Evolutionary conservation across 768 basidiomycete species (phyloP), one percentile per base, ranked within the genome.

Genomic region (Tylopilus subfusipes): DNA sequence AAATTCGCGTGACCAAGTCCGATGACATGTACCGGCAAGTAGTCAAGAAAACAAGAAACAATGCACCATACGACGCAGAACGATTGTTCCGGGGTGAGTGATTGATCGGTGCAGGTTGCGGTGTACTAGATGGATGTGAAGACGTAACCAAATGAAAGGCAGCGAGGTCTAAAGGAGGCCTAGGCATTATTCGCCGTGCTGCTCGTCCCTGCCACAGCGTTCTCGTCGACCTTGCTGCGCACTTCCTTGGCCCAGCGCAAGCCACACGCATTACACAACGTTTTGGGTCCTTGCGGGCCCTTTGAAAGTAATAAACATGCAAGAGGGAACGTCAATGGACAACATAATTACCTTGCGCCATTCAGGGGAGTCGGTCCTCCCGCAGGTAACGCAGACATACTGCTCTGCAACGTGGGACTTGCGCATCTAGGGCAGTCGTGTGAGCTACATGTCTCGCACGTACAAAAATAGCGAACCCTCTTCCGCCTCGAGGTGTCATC

Each of bases 191-290:
- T 63, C 33, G 49, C 57, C 29, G 67, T 48, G 62, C 33, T 55
- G 29, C 59, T 64, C 49, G 59, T 49, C 42, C 63, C 65, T 36
- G 61, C 63, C 18, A 61, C 62, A 46, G 68, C 50, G 45, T 67
- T 62, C 14, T 71, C 69, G 57, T 77, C 73, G 51, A 67, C 68
- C 57, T 70, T 71, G 58, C 65, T 79, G 60, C 82, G 80, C 36
- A 78, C 73, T 56, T 81, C 73, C 73, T 97, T 96, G 27, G 94
- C 94, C 91, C 93, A 96, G 50, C 94, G 81, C 38, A 98, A 73
- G 24, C 95, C 95, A 60, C 96, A 97, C 2, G 94, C 94, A 71
- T 98, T 97, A 76, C 96, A 98, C 5, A 98, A 74, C n/a, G 96
- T 97, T 75, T 98, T 99, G 1, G 96, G 93, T 33, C 96, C 96